Base-by-base conservation (phyloP, 768 basidiomycete genomes). In the Kwoniella dejecticola region DNA sequence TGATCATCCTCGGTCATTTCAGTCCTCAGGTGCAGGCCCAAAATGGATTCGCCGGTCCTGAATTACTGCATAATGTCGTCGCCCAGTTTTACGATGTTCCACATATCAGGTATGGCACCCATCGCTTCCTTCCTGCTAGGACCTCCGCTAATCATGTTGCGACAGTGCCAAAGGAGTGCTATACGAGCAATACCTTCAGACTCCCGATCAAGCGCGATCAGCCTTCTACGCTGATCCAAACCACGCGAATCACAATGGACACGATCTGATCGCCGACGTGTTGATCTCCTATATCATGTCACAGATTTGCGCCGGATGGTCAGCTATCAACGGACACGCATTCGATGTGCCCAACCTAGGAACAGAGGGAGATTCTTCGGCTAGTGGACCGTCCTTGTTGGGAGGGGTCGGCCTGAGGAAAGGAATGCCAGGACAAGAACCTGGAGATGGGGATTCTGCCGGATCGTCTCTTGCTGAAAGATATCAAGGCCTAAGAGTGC, bases 1-100 rank as follows among this genome's bases (percentile, higher is more conserved):
- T 99, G 61, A 78, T 99, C 68, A 84, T 97, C 60, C 86, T 99
- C n/a, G 95, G 95, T 15, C 94, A 98, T 80, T 97, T 97, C 75
- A 86, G 85, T 55, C 90, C 94, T 0, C 92, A 99, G 71, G 74
- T 88, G 0, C 90, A 94, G 69, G 82, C 84, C 36, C 79, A 83
- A 21, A 82, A 90, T 70, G 94, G 93, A 1, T 96, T 89, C 72
- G 86, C 86, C 2, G 94, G 95, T 1, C 89, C 94, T 1, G 94
- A 96, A 74, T 86, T 91, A 70, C 87, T 86, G 83, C 95, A 99
- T 78, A 87, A 84, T 66, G 80, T 89, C 58, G 93, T 97, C 0
- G 90, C 96, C 1, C 92, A 94, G 75, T 98, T 92, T 81, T 99
- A 99, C 81, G 96, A 99, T 75, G 86, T 97, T 26, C 94, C 95